These are phyloP conservation scores for Sclerospora graminicola DNA, from an alignment of 352 stramenopile species.

Conservation along the genomic window DNA sequence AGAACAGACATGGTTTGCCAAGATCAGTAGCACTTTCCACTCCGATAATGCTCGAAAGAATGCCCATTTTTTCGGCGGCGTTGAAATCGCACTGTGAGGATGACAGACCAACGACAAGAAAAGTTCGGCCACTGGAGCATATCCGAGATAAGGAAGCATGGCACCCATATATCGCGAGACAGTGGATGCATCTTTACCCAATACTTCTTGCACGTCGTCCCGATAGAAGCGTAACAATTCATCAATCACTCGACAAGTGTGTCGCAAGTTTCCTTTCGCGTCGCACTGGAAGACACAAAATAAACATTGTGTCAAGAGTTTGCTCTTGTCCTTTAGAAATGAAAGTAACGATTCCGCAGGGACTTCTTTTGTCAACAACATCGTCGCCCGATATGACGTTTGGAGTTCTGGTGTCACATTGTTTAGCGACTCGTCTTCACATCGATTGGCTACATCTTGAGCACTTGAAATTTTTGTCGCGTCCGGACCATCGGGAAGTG, in stretches of 20 bases:
- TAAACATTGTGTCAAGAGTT: constrained; percentile 65
- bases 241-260: constrained; percentile 84
- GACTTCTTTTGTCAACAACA: constrained; percentile 85
- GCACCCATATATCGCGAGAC: constrained; percentile 73
- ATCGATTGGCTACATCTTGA: constrained; percentile 1
- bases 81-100: constrained; percentile 56
- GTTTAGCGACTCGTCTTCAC: constrained; percentile 21
- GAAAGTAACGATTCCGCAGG: constrained; percentile 63
- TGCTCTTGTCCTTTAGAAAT: constrained; percentile 75
- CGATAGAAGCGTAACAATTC: constrained; percentile 76
- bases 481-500: constrained; percentile 34
- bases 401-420: constrained; percentile 56
- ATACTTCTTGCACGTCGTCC: constrained; percentile 82
- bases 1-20: constrained; percentile 73
- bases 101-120: constrained; percentile 84
- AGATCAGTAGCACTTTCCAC: constrained; percentile 81
- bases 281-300: constrained; percentile 73
- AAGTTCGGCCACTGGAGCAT: constrained; percentile 76
- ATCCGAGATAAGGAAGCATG: constrained; percentile 74
- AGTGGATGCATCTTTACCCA: constrained; percentile 49
- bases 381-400: constrained; percentile 77
- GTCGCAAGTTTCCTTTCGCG: constrained; percentile 66
- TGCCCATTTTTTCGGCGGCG: constrained; percentile 77
- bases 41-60: constrained; percentile 82
- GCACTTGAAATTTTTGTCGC: constrained; percentile 14